Evolutionary conservation across 306 rosid genomes (phyloP).

Genomic region (Casuarina equisetifolia): DNA sequence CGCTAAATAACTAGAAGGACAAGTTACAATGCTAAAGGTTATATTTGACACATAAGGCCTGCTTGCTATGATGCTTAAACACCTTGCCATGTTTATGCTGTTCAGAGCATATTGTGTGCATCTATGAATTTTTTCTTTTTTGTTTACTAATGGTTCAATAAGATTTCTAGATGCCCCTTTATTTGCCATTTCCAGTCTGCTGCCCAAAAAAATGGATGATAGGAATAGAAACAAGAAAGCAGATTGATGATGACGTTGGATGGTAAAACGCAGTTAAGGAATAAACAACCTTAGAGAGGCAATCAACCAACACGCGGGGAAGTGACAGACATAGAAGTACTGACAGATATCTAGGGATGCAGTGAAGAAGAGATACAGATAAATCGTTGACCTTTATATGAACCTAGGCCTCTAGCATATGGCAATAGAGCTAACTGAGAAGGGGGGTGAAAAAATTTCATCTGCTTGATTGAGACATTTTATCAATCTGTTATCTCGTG

Average conservation of each 20-base stretch:
- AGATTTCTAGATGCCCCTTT: background rate
- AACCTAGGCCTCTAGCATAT: no score
- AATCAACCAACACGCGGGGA: background rate
- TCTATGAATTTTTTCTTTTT: background rate
- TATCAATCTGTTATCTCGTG: no score
- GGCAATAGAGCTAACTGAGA: no score
- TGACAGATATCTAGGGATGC: background rate
- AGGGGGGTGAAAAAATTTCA: background rate
- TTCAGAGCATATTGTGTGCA: background rate
- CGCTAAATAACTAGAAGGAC: constrained; percentile 3
- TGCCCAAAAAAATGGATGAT: background rate
- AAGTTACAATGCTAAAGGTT: background rate
- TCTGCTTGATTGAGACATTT: background rate
- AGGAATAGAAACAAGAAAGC: background rate
- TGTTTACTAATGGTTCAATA: background rate
- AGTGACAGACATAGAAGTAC: background rate
- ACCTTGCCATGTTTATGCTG: background rate
- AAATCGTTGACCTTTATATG: no score
- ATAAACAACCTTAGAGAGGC: background rate
- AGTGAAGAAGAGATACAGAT: background rate
- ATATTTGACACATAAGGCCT: background rate
- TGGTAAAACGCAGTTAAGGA: background rate
- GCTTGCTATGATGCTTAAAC: constrained; percentile 2
- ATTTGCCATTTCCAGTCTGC: background rate
- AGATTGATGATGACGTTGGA: background rate